phyloP scores from a whole-genome alignment of 805 yeast genomes.

The Hanseniaspora pseudoguilliermondii region DNA sequence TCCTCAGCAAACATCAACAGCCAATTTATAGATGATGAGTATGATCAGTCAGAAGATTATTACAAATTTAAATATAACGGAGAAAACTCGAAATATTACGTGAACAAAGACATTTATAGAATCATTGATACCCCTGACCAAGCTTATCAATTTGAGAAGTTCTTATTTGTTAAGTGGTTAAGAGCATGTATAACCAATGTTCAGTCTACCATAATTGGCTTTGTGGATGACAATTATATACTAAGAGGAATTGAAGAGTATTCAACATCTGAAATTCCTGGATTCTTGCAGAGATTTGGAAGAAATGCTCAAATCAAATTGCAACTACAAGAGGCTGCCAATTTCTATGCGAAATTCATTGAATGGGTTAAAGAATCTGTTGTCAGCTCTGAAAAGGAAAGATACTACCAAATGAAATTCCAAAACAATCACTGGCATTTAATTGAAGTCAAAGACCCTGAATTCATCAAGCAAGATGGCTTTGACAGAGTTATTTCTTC shows the following conservation, averaged over 20 bases:
- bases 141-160: slow-evolving; percentile 56
- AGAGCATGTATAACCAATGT: slow-evolving; percentile 85
- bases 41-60: not conserved
- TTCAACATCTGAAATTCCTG: slow-evolving; percentile 68
- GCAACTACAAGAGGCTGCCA: slow-evolving; percentile 58
- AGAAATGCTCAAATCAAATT: not conserved
- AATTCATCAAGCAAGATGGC: slow-evolving; percentile 30
- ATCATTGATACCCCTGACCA: slow-evolving; percentile 44
- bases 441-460: slow-evolving; percentile 32
- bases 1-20: not conserved
- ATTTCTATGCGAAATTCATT: slow-evolving; percentile 73
- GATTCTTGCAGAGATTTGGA: slow-evolving; percentile 36
- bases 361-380: slow-evolving; percentile 58
- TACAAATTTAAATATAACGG: slow-evolving; percentile 8
- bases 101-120: slow-evolving; percentile 67
- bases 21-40: not conserved
- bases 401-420: slow-evolving; percentile 25
- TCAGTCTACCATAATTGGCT: slow-evolving; percentile 71
- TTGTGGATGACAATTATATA: slow-evolving; percentile 59
- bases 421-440: slow-evolving; percentile 41
- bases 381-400: slow-evolving; percentile 5
- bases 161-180: slow-evolving; percentile 77
- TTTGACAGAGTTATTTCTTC: slow-evolving; percentile 35
- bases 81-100: slow-evolving; percentile 52
- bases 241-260: slow-evolving; percentile 61